Percentiles rank a stretch among this genome's conserved stretches.
These are phyloP conservation scores for Zygosaccharomyces pseudobailii DNA, from an alignment of 1,139 yeast genomes.

Conservation along the genomic window DNA sequence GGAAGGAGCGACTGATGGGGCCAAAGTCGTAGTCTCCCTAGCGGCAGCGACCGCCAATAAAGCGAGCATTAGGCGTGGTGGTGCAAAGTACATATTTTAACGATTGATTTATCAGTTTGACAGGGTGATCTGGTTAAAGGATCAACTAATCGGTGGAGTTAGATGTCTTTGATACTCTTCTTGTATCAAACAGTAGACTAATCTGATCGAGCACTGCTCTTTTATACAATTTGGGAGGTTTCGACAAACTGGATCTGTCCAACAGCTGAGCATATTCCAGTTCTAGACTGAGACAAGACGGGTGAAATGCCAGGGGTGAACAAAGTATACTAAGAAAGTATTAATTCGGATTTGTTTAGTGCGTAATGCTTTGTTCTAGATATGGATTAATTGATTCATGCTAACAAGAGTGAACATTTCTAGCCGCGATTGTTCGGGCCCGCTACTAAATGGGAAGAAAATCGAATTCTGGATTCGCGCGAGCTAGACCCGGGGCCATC, in stretches of 20 bases:
- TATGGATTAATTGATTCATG: background rate
- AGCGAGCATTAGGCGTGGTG: constrained; percentile 1
- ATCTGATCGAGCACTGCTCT: background rate
- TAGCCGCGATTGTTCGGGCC: background rate
- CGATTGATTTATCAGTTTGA: background rate
- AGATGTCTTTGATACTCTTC: background rate
- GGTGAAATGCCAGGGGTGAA: background rate
- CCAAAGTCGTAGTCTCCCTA: background rate
- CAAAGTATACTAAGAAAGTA: background rate
- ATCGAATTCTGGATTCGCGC: background rate
- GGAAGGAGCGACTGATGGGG: background rate
- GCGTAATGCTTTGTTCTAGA: background rate
- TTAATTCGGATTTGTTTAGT: background rate
- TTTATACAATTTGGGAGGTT: background rate
- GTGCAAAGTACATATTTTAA: constrained; percentile 1
- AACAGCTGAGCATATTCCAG: background rate
- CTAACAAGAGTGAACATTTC: background rate
- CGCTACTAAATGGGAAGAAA: background rate
- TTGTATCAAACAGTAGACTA: too few relatives aligned
- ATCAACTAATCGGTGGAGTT: too few relatives aligned
- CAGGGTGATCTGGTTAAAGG: background rate
- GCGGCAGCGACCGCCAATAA: constrained; percentile 1
- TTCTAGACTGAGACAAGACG: background rate
- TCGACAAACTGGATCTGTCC: background rate
- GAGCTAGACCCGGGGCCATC: background rate